Evolutionary conservation across 495 filamentous ascomycete species (phyloP).

Genomic region (Trichoderma virens): DNA sequence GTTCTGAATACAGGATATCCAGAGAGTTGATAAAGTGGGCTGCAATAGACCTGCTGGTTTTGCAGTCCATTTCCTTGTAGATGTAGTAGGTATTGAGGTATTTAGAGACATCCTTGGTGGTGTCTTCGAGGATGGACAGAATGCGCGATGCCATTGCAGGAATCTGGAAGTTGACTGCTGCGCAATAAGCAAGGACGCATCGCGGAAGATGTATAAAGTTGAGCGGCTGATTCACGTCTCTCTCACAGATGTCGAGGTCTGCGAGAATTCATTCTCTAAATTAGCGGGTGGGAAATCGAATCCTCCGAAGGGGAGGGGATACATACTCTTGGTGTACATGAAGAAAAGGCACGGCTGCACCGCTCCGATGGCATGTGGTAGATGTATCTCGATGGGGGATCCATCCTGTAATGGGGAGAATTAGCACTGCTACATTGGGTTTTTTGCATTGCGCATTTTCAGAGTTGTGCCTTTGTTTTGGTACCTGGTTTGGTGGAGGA

Average conservation of each 20-base stretch:
- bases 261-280: neutral
- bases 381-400: neutral
- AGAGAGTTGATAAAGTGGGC: neutral
- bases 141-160: neutral
- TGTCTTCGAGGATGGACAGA: neutral
- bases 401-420: neutral
- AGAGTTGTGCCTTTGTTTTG: neutral
- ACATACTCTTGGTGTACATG: constrained; percentile 6
- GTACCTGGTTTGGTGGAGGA: neutral
- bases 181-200: constrained; percentile 6
- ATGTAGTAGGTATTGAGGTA: neutral
- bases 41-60: neutral
- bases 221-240: neutral
- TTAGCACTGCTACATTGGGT: too few relatives aligned
- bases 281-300: neutral
- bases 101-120: neutral
- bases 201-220: constrained; percentile 2
- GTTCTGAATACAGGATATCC: constrained; percentile 2
- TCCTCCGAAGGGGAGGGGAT: too few relatives aligned
- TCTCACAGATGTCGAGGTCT: neutral
- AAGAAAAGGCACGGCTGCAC: constrained; percentile 1
- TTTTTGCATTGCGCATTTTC: neutral
- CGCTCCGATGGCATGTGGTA: neutral
- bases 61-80: constrained; percentile 2
- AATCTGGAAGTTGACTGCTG: neutral